Evolutionary conservation across 495 filamentous ascomycete species (phyloP), one percentile per base, ranked within the genome.

Genomic region (Hyaloscypha bicolor): DNA sequence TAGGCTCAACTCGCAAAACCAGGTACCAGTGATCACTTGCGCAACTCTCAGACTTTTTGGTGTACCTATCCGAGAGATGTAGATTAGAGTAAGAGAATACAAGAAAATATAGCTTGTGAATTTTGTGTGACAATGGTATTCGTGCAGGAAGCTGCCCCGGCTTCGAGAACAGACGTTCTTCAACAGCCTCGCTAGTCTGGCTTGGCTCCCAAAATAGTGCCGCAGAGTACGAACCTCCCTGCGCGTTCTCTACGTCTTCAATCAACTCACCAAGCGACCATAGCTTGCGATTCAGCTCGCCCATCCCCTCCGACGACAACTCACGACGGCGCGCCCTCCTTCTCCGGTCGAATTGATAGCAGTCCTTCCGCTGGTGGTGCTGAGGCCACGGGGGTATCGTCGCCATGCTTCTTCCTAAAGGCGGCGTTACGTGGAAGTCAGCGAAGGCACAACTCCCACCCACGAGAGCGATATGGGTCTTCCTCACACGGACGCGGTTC

Each of bases 351-450:
- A 68, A 65, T 70, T 66, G 71, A 67, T 63, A 70, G 21, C 48
- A 70, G 65, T 52, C 39, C 63, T 55, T 52, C 51, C 55, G 52
- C 65, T 72, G 68, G 68, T 73, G 65, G 68, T 71, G 68, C 55
- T 56, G 59, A 58, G 62, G 63, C 57, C 68, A 60, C 68, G 33
- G 68, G 62, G 45, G 42, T 29, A 59, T 51, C 32, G 53, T 66
- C 71, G 67, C 66, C 55, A 92, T 92, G 89, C 81, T 96, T 77
- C 84, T 95, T 70, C 91, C 91, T 61, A 96, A 96, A 79, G 91
- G 91, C 78, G 67, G 91, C 78, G 86, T 96, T 75, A 95, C 85
- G 77, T 97, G 94, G 92, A 97, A 97, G 82, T 91, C 93, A 70
- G 88, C 96, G 62, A 90, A 84, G 79, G 84, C 91, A 71, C 84